Conservation (phyloP, 441 rosid genomes). For the Viola pubescens region DNA sequence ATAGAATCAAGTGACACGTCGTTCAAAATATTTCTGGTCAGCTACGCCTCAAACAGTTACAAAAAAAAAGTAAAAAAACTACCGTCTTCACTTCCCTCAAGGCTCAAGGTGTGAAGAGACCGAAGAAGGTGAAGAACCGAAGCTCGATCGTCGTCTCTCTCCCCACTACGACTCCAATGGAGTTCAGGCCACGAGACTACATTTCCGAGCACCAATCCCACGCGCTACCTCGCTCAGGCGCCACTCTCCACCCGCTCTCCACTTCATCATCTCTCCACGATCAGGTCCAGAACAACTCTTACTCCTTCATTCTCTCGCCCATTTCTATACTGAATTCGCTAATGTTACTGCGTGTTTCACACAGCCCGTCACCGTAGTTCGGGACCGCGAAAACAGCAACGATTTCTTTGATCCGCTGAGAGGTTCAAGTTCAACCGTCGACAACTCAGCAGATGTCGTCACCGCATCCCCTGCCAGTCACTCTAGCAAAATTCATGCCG, state of each 20-base stretch:
- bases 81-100: too few relatives aligned
- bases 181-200: slow-evolving; percentile 68
- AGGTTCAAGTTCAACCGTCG: slow-evolving; percentile 26
- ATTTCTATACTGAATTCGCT: too few relatives aligned
- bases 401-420: slow-evolving; percentile 81
- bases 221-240: slow-evolving; percentile 45
- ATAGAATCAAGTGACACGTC: too few relatives aligned
- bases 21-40: too few relatives aligned
- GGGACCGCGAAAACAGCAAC: slow-evolving; percentile 18
- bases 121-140: too few relatives aligned
- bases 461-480: slow-evolving; percentile 17
- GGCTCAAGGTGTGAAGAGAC: too few relatives aligned
- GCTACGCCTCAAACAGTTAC: too few relatives aligned
- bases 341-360: not conserved
- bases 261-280: slow-evolving; percentile 25
- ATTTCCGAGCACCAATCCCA: slow-evolving; percentile 32
- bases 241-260: slow-evolving; percentile 56
- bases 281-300: slow-evolving; percentile 22
- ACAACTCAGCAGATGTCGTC: slow-evolving; percentile 23
- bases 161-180: slow-evolving; percentile 31
- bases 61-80: too few relatives aligned
- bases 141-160: too few relatives aligned
- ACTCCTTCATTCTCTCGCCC: not conserved
- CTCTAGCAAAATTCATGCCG: slow-evolving; percentile 16
- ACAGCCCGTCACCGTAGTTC: slow-evolving; percentile 6